Evolutionary conservation across 2,329 filamentous ascomycete genomes (phyloP).

Genomic region (Cercospora beticola): DNA sequence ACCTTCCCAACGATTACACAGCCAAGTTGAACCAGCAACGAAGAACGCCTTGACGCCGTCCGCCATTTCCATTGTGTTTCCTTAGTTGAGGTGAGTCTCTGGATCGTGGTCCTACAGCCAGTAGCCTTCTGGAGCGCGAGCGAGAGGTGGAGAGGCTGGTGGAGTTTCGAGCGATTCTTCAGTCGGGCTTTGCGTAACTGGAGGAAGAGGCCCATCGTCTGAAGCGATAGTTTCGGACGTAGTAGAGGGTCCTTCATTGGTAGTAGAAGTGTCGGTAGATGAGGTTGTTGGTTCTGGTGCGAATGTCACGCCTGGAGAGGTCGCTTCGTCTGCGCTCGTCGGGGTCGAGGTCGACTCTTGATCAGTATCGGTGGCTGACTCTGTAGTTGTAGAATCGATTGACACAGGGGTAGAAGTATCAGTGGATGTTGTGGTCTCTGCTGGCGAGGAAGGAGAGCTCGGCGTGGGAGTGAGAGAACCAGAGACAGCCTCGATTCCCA

Average conservation of each 20-base stretch:
- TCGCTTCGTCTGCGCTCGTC: background rate
- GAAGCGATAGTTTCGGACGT: background rate
- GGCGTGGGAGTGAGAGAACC: background rate
- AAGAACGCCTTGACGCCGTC: background rate
- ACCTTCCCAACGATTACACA: background rate
- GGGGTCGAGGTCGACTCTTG: background rate
- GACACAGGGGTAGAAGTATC: background rate
- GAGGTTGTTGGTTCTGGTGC: background rate
- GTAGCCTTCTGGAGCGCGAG: background rate
- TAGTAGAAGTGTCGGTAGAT: background rate
- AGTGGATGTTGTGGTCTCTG: background rate
- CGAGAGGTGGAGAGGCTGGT: background rate
- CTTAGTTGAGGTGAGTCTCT: background rate
- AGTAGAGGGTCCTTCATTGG: background rate
- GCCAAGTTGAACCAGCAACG: background rate
- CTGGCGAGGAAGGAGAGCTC: background rate
- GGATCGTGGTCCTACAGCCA: background rate
- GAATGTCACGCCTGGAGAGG: background rate
- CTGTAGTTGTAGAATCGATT: background rate
- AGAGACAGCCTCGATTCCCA: conserved; percentile 6
- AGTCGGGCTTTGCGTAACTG: background rate
- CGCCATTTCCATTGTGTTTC: background rate
- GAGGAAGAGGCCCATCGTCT: background rate
- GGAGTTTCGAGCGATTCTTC: background rate
- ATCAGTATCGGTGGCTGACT: background rate